Evolutionary conservation across 805 yeast species (phyloP), one percentile per base, ranked within the genome.

Genomic region (Yamadazyma akitaensis): DNA sequence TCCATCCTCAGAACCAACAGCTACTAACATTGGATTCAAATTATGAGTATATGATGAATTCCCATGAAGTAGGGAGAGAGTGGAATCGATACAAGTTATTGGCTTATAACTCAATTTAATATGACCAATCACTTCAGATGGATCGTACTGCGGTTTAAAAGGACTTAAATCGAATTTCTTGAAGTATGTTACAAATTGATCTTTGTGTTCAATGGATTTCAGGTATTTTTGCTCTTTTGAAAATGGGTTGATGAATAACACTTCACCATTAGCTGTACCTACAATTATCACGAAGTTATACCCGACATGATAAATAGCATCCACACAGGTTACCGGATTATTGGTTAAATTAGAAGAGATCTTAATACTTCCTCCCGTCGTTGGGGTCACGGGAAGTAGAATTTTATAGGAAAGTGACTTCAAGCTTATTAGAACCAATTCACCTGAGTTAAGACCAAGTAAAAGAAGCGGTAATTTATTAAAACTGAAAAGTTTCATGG

Each of bases 361-460:
- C 16, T 47, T 44, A 10, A 47, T 45, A 10, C 24, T 19, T n/a
- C 31, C 28, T 4, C 13, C 16, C 5, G 37, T n/a, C 10, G 4
- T 7, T n/a, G 28, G n/a, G 14, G 14, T 8, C 24, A 11, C 14
- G 24, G 28, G 11, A 4, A 41, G 19, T 72, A 77, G 41, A 60
- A 65, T 36, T 72, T 77, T 42, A 80, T 73, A 51, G 59, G 67
- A 48, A 58, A 69, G 52, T 65, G 73, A 48, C 62, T 60, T 49
- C 59, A 84, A 76, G 51, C 84, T 85, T 31, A 82, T 50, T 75
- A 88, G 73, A 5, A 85, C 51, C 2, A 85, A 61, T 53, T 82
- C 88, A n/a, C 92, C 89, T 1, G 81, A 65, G 16, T 83, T 77
- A 51, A 81, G 76, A 1, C 92, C 94, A 16, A 83, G 51, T 2